Conservation (phyloP, 1,139 yeast species). For the Suhomyces terraborum region DNA sequence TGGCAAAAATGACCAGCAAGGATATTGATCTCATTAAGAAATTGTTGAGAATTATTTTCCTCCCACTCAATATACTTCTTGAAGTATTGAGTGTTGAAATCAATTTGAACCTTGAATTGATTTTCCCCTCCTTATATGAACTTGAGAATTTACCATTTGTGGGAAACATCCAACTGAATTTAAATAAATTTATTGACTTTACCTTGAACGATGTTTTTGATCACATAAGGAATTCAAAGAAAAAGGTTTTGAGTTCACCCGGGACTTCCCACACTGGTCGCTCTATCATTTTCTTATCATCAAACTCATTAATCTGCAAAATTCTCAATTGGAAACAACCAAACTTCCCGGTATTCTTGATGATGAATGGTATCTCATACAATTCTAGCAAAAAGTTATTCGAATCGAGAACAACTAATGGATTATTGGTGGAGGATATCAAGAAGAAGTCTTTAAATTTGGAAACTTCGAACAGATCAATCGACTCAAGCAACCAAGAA, state of each 20-base stretch:
- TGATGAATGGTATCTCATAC: conserved; percentile 66
- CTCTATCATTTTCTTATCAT: conserved; percentile 78
- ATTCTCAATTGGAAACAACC: conserved; percentile 98
- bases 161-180: conserved; percentile 46
- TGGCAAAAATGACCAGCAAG: conserved; percentile 39
- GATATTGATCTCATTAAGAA: conserved; percentile 43
- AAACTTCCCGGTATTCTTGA: conserved; percentile 89
- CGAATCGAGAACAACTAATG: conserved; percentile 48
- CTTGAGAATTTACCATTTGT: conserved; percentile 56
- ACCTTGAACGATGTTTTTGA: conserved; percentile 73
- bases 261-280: conserved; percentile 37
- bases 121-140: conserved; percentile 78
- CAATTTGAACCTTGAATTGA: conserved; percentile 74
- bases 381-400: conserved; percentile 29
- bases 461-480: conserved; percentile 1
- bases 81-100: conserved; percentile 55
- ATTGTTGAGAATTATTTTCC: conserved; percentile 45
- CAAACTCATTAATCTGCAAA: conserved; percentile 86
- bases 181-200: conserved; percentile 76
- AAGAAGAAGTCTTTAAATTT: conserved; percentile 8
- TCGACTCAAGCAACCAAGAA: conserved; percentile 37
- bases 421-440: conserved; percentile 34
- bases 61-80: conserved; percentile 67
- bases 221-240: conserved; percentile 65
- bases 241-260: conserved; percentile 16